Evolutionary conservation across 164 flowering plant species (phyloP).

Genomic region (Magnolia sinica): DNA sequence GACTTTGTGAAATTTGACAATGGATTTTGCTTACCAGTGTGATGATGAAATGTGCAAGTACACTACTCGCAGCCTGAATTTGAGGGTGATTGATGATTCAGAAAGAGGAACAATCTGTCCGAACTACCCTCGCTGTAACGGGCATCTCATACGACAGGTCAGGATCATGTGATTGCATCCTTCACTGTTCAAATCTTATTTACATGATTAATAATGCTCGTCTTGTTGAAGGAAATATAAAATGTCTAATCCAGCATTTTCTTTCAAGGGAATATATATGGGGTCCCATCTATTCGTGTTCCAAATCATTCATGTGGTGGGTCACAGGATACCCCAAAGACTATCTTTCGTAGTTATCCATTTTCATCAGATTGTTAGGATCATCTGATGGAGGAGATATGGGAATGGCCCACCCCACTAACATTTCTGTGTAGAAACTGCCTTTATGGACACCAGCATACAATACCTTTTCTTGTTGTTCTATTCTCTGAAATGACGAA

Average conservation of each 20-base stretch:
- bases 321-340: neutral
- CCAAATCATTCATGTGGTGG: neutral
- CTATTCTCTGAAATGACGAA: neutral
- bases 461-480: neutral
- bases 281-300: neutral
- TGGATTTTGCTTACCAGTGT: slow-evolving; percentile 48
- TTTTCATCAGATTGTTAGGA: neutral
- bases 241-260: neutral
- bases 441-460: neutral
- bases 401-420: neutral
- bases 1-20: neutral
- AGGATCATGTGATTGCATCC: neutral
- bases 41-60: slow-evolving; percentile 94
- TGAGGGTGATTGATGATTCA: slow-evolving; percentile 74
- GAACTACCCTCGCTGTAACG: slow-evolving; percentile 88
- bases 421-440: neutral
- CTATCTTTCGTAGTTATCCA: too few species aligned
- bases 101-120: slow-evolving; percentile 91
- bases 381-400: neutral
- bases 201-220: neutral
- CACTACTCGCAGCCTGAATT: slow-evolving; percentile 65
- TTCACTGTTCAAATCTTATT: too few species aligned
- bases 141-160: slow-evolving; percentile 82
- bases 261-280: neutral
- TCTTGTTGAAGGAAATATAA: neutral